Conservation (phyloP, 2,329 filamentous ascomycete species). For the Trichoderma sp. region DNA sequence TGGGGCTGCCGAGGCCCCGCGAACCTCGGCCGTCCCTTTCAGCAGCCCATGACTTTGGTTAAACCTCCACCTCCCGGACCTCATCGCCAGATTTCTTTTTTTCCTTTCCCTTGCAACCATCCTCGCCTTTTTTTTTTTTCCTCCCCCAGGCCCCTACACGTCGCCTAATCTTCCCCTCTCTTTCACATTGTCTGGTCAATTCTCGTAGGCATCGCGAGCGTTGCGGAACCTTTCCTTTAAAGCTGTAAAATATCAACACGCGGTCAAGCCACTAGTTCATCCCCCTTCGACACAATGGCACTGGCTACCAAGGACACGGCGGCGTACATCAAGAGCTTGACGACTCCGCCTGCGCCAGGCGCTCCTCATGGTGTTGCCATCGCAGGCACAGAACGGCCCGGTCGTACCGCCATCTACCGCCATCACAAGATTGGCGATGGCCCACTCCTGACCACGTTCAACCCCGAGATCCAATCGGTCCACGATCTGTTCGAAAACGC, state of each 20-base stretch:
- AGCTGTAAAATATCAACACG: background rate
- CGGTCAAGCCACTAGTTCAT: background rate
- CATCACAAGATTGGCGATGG: conserved; percentile 75
- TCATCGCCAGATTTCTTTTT: conserved; percentile 1
- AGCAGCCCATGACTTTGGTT: conserved; percentile 7
- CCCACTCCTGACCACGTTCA: conserved; percentile 66
- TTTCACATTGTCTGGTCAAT: conserved; percentile 4
- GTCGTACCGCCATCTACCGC: conserved; percentile 74
- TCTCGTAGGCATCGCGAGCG: conserved; percentile 2
- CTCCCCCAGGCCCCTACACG: background rate
- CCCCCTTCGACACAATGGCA: conserved; percentile 28
- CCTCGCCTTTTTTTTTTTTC: background rate
- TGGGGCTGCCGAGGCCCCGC: conserved; percentile 24
- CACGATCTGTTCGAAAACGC: conserved; percentile 78
- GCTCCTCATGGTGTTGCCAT: conserved; percentile 75
- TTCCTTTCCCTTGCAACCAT: background rate
- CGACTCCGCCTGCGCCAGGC: conserved; percentile 65
- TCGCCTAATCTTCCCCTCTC: background rate
- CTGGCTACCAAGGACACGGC: conserved; percentile 36
- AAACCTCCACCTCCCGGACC: conserved; percentile 15
- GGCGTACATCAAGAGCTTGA: conserved; percentile 52
- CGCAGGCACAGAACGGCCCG: conserved; percentile 69
- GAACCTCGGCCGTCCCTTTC: conserved; percentile 22
- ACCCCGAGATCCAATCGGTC: conserved; percentile 67
- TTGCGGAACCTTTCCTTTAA: background rate